Evolutionary conservation across 2,329 filamentous ascomycete species (phyloP), one percentile per base, ranked within the genome.

Genomic region (Talaromyces sp.): DNA sequence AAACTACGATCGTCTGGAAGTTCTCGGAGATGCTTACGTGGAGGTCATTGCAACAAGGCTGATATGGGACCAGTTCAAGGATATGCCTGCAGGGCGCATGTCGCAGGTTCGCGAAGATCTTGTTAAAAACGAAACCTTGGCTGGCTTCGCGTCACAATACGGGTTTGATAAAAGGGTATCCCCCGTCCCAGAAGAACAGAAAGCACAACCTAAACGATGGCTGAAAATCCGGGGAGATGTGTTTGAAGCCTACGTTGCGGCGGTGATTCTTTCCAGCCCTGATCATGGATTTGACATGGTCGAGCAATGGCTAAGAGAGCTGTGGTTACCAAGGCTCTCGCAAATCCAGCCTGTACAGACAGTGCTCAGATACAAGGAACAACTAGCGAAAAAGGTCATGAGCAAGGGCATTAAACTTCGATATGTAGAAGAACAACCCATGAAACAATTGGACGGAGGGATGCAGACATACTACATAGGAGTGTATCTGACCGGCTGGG

Each of bases 161-260:
- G 86, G 85, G 0, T 85, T 97, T 69, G 85, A 91, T 58, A 82
- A 85, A 70, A 85, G 84, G 36, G 85, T 91, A 7, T 59, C 54
- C 8, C 82, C 82, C 31, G 79, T 91, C 2, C 89, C 84, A 1
- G 68, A 70, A 13, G 83, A 84, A 68, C 67, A 79, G 79, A 27
- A 72, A 68, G 56, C 77, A 72, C 61, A 84, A 72, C 64, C 77
- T 73, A 73, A 88, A 84, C 74, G 85, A 84, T 83, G 85, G 67
- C 84, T 81, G 15, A 97, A 97, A 76, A 87, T 92, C 10, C 83
- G 91, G 64, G 93, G 89, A 8, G 94, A 98, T 74, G 84, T 97
- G 19, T 96, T 97, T 71, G 94, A 98, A 76, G 91, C 94, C 0
- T 97, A 96, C 71, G 86, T 96, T 17, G 93, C 91, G 8, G 93